These are phyloP conservation scores for Phlegmacium glaucopus DNA, from an alignment of 768 basidiomycete species.

Conservation along the genomic window DNA sequence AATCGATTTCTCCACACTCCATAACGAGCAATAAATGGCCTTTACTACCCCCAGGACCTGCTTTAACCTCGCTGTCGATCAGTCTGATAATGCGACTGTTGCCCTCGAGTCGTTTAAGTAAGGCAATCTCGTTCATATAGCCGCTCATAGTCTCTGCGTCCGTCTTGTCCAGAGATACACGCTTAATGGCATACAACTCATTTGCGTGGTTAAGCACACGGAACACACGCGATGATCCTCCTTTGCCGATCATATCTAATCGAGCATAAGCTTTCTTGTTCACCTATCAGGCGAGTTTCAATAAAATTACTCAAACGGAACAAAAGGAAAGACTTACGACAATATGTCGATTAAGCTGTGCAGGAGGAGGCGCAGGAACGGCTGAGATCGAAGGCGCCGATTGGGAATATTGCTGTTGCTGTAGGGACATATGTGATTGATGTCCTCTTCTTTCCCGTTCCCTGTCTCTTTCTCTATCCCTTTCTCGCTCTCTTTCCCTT, in stretches of 20 bases:
- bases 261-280: conserved; percentile 84
- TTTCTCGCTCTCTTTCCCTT: conserved; percentile 13
- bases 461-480: conserved; percentile 20
- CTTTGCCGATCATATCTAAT: conserved; percentile 87
- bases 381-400: conserved; percentile 32
- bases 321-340: conserved; percentile 27
- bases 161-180: conserved; percentile 84
- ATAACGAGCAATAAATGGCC: conserved; percentile 83
- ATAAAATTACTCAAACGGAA: neutral
- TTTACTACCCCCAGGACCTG: conserved; percentile 65
- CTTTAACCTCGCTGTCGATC: conserved; percentile 86
- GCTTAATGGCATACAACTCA: conserved; percentile 88
- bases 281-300: conserved; percentile 38
- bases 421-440: conserved; percentile 26
- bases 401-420: conserved; percentile 28
- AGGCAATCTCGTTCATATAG: conserved; percentile 94
- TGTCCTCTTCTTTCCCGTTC: conserved; percentile 27
- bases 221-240: conserved; percentile 94
- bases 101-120: conserved; percentile 91
- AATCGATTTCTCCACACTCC: conserved; percentile 95
- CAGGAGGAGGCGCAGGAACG: conserved; percentile 24
- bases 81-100: conserved; percentile 90
- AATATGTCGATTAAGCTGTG: conserved; percentile 39
- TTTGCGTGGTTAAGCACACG: conserved; percentile 76
- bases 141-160: conserved; percentile 87